Evolutionary conservation across 768 basidiomycete species (phyloP).

Genomic region (Lentinula edodes): DNA sequence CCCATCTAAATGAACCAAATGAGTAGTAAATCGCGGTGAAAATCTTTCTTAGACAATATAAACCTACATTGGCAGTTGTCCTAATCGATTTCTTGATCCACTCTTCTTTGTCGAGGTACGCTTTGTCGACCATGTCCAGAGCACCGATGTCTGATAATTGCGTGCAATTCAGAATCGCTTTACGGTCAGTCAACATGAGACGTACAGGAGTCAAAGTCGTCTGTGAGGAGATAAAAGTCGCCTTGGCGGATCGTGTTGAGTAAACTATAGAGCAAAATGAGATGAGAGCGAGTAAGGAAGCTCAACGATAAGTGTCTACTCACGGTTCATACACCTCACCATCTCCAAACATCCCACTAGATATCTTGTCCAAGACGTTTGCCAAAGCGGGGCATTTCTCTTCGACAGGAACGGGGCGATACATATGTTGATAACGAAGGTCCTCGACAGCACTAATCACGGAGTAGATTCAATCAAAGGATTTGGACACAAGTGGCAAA

Average conservation of each 20-base stretch:
- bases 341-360: conserved; percentile 78
- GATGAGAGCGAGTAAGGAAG: not conserved
- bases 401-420: conserved; percentile 76
- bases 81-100: conserved; percentile 92
- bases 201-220: conserved; percentile 93
- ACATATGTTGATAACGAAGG: conserved; percentile 79
- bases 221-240: conserved; percentile 78
- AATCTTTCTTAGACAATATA: not conserved
- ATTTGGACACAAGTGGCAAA: not conserved
- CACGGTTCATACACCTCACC: conserved; percentile 80
- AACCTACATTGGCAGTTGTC: conserved; percentile 66
- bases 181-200: conserved; percentile 5
- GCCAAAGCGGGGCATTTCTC: conserved; percentile 82
- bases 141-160: conserved; percentile 67
- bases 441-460: conserved; percentile 65
- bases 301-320: conserved; percentile 23
- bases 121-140: conserved; percentile 81
- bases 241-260: conserved; percentile 72
- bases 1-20: conserved; percentile 59
- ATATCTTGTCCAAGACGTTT: conserved; percentile 69
- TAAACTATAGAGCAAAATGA: conserved; percentile 34
- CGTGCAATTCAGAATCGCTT: not conserved
- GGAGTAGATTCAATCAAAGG: not conserved
- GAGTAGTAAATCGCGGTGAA: not conserved
- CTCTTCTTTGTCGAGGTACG: conserved; percentile 74